Percentiles rank a stretch among this genome's conserved stretches.
These are phyloP conservation scores for Candida vartiovaarae DNA, from an alignment of 805 yeast species.

Conservation along the genomic window DNA sequence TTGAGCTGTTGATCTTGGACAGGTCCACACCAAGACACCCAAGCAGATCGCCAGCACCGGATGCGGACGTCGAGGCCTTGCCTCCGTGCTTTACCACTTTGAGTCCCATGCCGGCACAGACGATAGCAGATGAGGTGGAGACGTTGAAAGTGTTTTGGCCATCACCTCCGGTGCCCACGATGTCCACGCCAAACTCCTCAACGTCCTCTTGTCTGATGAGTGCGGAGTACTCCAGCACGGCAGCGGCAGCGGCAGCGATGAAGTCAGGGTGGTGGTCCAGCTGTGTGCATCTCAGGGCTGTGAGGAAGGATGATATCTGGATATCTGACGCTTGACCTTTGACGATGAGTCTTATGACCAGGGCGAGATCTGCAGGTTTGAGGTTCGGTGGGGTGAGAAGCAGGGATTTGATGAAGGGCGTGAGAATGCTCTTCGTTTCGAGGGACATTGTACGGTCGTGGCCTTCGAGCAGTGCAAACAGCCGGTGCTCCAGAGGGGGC, in stretches of 20 bases:
- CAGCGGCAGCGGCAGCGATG: conserved; percentile 79
- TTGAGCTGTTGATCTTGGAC: conserved; percentile 51
- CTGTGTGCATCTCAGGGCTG: conserved; percentile 65
- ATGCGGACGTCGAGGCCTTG: conserved; percentile 86
- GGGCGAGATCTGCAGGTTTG: conserved; percentile 55
- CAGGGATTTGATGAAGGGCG: conserved; percentile 62
- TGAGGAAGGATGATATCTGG: conserved; percentile 72
- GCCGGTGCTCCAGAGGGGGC: too few species aligned
- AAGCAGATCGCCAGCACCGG: conserved; percentile 92
- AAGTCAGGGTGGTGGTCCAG: conserved; percentile 75
- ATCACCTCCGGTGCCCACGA: conserved; percentile 99
- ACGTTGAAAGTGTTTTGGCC: conserved; percentile 97
- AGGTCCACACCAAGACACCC: conserved; percentile 78
- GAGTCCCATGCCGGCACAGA: conserved; percentile 82
- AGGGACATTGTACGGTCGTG: not conserved
- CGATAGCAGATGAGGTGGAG: conserved; percentile 89
- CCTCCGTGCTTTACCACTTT: conserved; percentile 95
- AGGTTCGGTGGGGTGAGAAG: conserved; percentile 54
- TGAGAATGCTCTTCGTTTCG: conserved; percentile 18
- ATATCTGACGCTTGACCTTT: conserved; percentile 55
- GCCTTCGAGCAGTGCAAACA: too few species aligned
- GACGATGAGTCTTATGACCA: conserved; percentile 56
- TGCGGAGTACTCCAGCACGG: conserved; percentile 61
- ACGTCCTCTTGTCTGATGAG: conserved; percentile 39
- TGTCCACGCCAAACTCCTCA: conserved; percentile 59